Base-by-base conservation (phyloP, 371 early-diverging fungal genomes). In the Rhizopus delemar region DNA sequence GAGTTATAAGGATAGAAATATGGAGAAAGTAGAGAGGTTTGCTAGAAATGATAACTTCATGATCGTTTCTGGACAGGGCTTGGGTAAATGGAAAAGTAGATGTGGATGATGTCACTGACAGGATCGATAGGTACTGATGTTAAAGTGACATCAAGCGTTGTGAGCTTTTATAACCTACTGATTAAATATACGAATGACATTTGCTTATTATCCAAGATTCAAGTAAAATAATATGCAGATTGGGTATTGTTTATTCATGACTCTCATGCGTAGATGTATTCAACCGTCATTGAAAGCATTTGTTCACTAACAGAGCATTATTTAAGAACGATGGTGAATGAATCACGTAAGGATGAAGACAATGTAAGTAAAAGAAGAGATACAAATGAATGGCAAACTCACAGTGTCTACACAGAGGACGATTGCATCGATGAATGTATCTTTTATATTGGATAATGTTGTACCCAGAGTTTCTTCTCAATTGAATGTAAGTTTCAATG, bases 171-270 rank as follows among this genome's bases (percentile, higher is more conserved):
- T 63, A 86, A 86, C 34, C 67, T 90, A 13, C 70, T 95, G 75
- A 77, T 88, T 28, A 89, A 86, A 51, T 95, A 91, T 83, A 89
- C 89, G 29, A 81, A 86, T 58, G 93, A 93, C 57, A 79, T 89
- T 48, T 85, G 89, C 34, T 64, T 88, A 28, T 66, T 91, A 38
- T 83, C 89, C 46, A 85, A 82, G 32, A 69, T 88, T 31, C 76
- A 86, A 64, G 89, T 87, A 71, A 48, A 3, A 31, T 48, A 53
- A 53, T 6, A 15, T 33, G 41, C 36, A 48, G 16, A 36, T 12
- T 16, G 12, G 36, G 8, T 46, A 29, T n/a, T 11, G 33, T 32
- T 54, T 5, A 6, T 38, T 8, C 3, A 16, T 46, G 9, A 52
- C 28, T 53, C 3, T 34, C 31, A 22, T 22, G 22, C 22, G 2